These are phyloP conservation scores for Taphrina populina DNA, from an alignment of 1,139 yeast species.

Conservation along the genomic window DNA sequence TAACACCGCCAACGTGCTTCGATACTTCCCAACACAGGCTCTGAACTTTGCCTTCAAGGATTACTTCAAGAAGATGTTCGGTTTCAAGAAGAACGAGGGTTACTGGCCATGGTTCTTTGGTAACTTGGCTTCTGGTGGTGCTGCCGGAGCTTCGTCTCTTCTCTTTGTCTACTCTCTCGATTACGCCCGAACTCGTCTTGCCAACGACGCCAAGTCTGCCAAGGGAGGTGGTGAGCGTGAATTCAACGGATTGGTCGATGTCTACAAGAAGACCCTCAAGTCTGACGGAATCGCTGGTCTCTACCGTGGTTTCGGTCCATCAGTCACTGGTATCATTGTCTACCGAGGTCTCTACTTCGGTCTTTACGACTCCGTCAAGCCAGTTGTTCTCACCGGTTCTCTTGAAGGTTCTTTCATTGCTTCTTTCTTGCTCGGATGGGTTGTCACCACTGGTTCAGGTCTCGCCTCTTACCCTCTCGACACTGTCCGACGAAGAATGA, in stretches of 20 bases:
- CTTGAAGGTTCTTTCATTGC: slow-evolving; percentile 71
- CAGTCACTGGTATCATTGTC: slow-evolving; percentile 74
- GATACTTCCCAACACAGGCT: slow-evolving; percentile 85
- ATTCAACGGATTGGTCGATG: slow-evolving; percentile 75
- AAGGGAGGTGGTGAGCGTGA: slow-evolving; percentile 72
- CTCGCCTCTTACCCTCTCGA: slow-evolving; percentile 79
- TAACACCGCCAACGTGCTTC: slow-evolving; percentile 78
- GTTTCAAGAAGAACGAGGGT: slow-evolving; percentile 66
- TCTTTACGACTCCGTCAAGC: slow-evolving; percentile 75
- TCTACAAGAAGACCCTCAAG: slow-evolving; percentile 72
- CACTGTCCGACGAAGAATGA: slow-evolving; percentile 84
- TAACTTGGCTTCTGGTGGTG: slow-evolving; percentile 81
- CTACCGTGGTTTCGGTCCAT: slow-evolving; percentile 82
- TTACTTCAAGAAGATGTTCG: slow-evolving; percentile 73
- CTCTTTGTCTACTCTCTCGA: slow-evolving; percentile 75
- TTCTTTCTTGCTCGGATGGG: slow-evolving; percentile 75
- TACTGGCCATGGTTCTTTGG: slow-evolving; percentile 74
- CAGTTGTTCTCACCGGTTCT: slow-evolving; percentile 68
- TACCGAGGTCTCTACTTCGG: slow-evolving; percentile 86
- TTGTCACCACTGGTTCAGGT: slow-evolving; percentile 75
- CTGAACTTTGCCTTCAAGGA: slow-evolving; percentile 83
- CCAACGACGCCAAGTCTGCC: slow-evolving; percentile 74
- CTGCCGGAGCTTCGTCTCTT: slow-evolving; percentile 76
- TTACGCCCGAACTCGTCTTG: slow-evolving; percentile 81
- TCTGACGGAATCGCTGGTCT: slow-evolving; percentile 77